phyloP scores from a whole-genome alignment of 495 filamentous ascomycete genomes.

The Xylaria telfairii region DNA sequence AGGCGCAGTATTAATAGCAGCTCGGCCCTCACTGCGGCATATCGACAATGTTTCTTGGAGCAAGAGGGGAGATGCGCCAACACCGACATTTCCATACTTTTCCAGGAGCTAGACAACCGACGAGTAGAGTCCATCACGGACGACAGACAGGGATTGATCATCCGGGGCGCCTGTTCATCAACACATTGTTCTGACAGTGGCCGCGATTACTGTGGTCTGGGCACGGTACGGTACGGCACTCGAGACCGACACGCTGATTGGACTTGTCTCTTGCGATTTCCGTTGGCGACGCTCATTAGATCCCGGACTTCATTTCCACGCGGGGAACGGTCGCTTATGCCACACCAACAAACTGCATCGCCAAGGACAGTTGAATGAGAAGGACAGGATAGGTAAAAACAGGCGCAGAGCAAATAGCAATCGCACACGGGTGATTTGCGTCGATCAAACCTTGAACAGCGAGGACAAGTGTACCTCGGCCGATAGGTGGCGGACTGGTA shows the following conservation, averaged over 20 bases:
- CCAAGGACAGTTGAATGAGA: background rate
- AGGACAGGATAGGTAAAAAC: background rate
- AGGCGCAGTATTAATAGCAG: slow-evolving; percentile 22
- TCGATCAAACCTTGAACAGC: background rate
- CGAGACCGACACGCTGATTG: background rate
- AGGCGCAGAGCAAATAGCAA: background rate
- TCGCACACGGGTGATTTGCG: background rate
- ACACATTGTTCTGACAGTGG: background rate
- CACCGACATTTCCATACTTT: background rate
- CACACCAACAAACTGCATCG: background rate
- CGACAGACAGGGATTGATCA: slow-evolving; percentile 1
- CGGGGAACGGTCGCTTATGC: background rate
- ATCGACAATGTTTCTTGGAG: slow-evolving; percentile 9
- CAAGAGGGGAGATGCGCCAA: background rate
- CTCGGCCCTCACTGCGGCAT: slow-evolving; percentile 9
- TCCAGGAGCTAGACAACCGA: background rate
- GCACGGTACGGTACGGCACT: too few species aligned
- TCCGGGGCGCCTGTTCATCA: background rate
- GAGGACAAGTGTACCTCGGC: background rate
- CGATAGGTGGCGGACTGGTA: background rate
- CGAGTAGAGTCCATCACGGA: background rate
- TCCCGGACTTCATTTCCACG: background rate
- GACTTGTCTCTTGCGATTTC: background rate
- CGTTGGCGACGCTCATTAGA: background rate
- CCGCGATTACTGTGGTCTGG: background rate